These are phyloP conservation scores for Calophaca sinica DNA, from an alignment of 306 rosid species.

Conservation along the genomic window DNA sequence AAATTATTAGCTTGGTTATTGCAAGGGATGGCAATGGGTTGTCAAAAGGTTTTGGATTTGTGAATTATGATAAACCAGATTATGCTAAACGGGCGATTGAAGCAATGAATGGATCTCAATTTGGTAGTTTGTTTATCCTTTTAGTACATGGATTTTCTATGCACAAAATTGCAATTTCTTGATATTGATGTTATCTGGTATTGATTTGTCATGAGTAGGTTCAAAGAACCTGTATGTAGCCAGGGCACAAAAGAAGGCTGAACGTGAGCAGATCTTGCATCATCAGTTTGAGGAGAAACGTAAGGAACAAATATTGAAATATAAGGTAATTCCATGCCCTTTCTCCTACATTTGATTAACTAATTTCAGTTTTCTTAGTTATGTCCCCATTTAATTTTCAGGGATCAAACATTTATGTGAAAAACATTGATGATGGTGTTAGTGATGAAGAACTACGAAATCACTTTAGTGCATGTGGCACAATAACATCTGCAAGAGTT, in stretches of 20 bases:
- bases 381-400: constrained; percentile 44
- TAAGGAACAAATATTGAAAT: constrained; percentile 67
- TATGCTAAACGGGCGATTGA: constrained; percentile 80
- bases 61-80: constrained; percentile 71
- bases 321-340: constrained; percentile 54
- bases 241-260: constrained; percentile 85
- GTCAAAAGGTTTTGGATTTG: constrained; percentile 82
- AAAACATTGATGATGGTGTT: constrained; percentile 77
- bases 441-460: constrained; percentile 66
- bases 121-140: constrained; percentile 59
- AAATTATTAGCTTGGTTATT: constrained; percentile 69
- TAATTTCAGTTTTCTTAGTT: constrained; percentile 34
- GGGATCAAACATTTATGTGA: constrained; percentile 87
- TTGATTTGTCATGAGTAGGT: constrained; percentile 57
- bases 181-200: constrained; percentile 35
- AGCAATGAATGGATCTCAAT: constrained; percentile 66
- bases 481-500: constrained; percentile 78
- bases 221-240: constrained; percentile 81
- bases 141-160: constrained; percentile 22
- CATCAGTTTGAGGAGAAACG: constrained; percentile 75
- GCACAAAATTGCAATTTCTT: constrained; percentile 8
- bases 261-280: constrained; percentile 73
- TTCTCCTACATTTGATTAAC: constrained; percentile 19
- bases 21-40: constrained; percentile 64
- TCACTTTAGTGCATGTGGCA: constrained; percentile 75